Conservation (phyloP, 2,329 filamentous ascomycete species). For the Lachnellula suecica region DNA sequence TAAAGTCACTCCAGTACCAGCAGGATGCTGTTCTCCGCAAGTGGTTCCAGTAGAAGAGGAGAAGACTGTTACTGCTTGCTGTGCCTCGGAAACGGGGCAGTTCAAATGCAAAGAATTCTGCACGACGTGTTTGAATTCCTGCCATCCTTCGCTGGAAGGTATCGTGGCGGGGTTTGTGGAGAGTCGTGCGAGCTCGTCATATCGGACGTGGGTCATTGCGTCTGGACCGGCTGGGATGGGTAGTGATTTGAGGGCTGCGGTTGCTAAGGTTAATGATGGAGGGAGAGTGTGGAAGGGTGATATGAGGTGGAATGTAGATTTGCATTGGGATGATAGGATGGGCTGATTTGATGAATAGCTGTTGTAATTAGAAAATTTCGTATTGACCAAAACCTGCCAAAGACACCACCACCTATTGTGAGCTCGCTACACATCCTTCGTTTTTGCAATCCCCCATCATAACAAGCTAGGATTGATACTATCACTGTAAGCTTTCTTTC, state of each 20-base stretch:
- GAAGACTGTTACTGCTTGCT: neutral
- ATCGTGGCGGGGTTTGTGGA: constrained; percentile 50
- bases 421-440: too few relatives aligned
- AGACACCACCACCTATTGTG: too few relatives aligned
- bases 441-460: too few relatives aligned
- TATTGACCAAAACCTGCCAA: too few relatives aligned
- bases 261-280: constrained; percentile 53
- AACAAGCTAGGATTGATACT: too few relatives aligned
- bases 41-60: neutral
- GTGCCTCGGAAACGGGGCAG: neutral
- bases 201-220: constrained; percentile 55
- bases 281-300: constrained; percentile 57
- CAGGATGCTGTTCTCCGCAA: constrained; percentile 1
- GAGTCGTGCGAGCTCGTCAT: constrained; percentile 39
- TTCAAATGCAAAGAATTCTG: neutral
- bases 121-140: constrained; percentile 9
- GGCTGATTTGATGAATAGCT: too few relatives aligned
- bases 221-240: constrained; percentile 63
- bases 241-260: constrained; percentile 51
- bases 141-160: constrained; percentile 45
- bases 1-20: neutral
- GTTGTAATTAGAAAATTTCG: too few relatives aligned
- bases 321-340: constrained; percentile 58
- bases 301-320: constrained; percentile 52
- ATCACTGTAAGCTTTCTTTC: too few relatives aligned